A percentile compares a stretch with the other conserved stretches of the same genome.
Conservation (phyloP, 768 basidiomycete genomes). For the Lactarius indigo region DNA sequence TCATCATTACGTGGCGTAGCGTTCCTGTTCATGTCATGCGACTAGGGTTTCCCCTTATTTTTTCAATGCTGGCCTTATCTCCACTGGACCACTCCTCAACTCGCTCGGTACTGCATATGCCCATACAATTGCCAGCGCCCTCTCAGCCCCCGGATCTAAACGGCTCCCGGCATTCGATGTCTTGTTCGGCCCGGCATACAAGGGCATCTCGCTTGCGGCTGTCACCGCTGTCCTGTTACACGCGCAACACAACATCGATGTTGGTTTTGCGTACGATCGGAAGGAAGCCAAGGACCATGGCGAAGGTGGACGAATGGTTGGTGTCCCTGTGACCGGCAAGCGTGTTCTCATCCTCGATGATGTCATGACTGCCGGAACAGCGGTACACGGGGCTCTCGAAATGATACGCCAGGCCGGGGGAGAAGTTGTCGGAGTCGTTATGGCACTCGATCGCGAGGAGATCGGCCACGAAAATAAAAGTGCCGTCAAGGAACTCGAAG, state of each 20-base stretch:
- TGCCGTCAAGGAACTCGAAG: conserved; percentile 81
- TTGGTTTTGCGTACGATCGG: conserved; percentile 88
- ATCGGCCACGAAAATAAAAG: conserved; percentile 68
- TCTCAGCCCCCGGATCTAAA: conserved; percentile 32
- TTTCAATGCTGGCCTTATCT: conserved; percentile 91
- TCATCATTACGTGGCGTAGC: conserved; percentile 5
- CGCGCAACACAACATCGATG: conserved; percentile 55
- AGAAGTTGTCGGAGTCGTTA: conserved; percentile 82
- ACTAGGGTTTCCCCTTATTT: conserved; percentile 81
- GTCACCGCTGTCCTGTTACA: conserved; percentile 74
- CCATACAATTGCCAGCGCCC: conserved; percentile 61
- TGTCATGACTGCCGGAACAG: conserved; percentile 92
- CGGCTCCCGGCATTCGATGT: conserved; percentile 60
- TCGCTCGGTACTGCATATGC: conserved; percentile 82
- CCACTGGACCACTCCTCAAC: conserved; percentile 75
- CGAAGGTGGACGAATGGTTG: conserved; percentile 90
- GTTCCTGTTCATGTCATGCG: conserved; percentile 31
- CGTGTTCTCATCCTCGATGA: conserved; percentile 90
- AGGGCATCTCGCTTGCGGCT: conserved; percentile 92
- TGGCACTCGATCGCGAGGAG: conserved; percentile 85
- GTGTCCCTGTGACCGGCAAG: conserved; percentile 75
- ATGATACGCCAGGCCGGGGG: conserved; percentile 68
- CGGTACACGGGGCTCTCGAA: conserved; percentile 78
- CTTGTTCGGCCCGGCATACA: conserved; percentile 96
- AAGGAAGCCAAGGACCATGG: conserved; percentile 97